Evolutionary conservation across 768 basidiomycete genomes (phyloP).

Genomic region (Pisolithus microcarpus): DNA sequence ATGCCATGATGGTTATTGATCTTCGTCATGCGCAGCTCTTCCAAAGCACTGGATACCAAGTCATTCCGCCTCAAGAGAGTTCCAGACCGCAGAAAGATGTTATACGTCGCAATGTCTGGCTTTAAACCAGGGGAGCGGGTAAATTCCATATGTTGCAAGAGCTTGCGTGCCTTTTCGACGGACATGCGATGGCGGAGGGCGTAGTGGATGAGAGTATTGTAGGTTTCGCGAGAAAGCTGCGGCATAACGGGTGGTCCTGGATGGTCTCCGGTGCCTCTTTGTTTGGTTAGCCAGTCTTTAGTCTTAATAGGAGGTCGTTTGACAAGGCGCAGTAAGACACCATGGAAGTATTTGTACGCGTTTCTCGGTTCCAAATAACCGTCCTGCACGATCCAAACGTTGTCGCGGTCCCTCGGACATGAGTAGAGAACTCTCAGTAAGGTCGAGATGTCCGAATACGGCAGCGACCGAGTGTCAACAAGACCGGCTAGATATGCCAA

Average conservation of each 20-base stretch:
- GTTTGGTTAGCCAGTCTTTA: slow-evolving; percentile 14
- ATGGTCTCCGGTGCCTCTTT: background rate
- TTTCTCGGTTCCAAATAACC: slow-evolving; percentile 23
- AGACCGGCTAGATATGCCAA: slow-evolving; percentile 51
- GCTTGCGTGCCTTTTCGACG: slow-evolving; percentile 35
- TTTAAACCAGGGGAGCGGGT: slow-evolving; percentile 33
- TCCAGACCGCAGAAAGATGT: slow-evolving; percentile 51
- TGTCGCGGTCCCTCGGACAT: slow-evolving; percentile 34
- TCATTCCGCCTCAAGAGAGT: slow-evolving; percentile 42
- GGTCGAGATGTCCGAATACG: slow-evolving; percentile 35
- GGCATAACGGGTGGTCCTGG: slow-evolving; percentile 19
- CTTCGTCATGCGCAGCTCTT: slow-evolving; percentile 23
- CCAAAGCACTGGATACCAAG: slow-evolving; percentile 34
- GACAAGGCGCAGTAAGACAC: slow-evolving; percentile 37
- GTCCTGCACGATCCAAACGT: slow-evolving; percentile 32
- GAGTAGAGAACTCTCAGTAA: slow-evolving; percentile 43
- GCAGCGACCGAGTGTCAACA: slow-evolving; percentile 44
- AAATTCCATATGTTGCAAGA: slow-evolving; percentile 51
- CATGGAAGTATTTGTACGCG: slow-evolving; percentile 44
- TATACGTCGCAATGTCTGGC: slow-evolving; percentile 47
- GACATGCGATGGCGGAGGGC: slow-evolving; percentile 55
- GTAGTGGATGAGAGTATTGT: slow-evolving; percentile 63
- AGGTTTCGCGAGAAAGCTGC: slow-evolving; percentile 35
- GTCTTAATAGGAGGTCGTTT: slow-evolving; percentile 22
- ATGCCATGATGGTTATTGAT: slow-evolving; percentile 21